phyloP scores from a whole-genome alignment of 352 stramenopile genomes.

The Peronospora tabacina region DNA sequence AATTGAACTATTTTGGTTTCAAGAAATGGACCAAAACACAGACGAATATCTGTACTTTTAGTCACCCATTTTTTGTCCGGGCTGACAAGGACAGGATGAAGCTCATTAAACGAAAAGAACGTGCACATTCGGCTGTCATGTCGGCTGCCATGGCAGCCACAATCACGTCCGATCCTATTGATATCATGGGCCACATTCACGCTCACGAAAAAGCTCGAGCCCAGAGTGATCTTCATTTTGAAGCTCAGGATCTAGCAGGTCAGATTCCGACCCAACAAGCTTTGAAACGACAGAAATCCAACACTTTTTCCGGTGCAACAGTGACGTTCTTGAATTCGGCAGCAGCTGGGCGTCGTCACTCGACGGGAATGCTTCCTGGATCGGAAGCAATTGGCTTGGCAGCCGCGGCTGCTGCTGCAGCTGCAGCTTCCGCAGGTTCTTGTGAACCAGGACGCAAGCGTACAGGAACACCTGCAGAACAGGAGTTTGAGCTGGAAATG shows the following conservation, averaged over 20 bases:
- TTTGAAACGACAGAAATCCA: slow-evolving; percentile 37
- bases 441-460: slow-evolving; percentile 13
- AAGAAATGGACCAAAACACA: slow-evolving; percentile 82
- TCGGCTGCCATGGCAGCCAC: slow-evolving; percentile 9
- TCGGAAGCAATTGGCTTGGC: slow-evolving; percentile 28
- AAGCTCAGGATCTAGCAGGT: slow-evolving; percentile 19
- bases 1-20: slow-evolving; percentile 79
- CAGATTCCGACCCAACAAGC: slow-evolving; percentile 28
- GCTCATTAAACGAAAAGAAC: slow-evolving; percentile 67
- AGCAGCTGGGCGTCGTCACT: slow-evolving; percentile 34
- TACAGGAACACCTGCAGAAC: slow-evolving; percentile 23
- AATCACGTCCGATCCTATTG: slow-evolving; percentile 17
- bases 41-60: slow-evolving; percentile 69
- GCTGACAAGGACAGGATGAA: slow-evolving; percentile 61
- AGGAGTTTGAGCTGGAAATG: slow-evolving; percentile 32
- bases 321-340: slow-evolving; percentile 30
- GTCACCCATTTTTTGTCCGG: slow-evolving; percentile 56
- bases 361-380: slow-evolving; percentile 37
- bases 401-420: slow-evolving; percentile 19
- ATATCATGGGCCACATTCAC: slow-evolving; percentile 13
- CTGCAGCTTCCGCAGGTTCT: slow-evolving; percentile 6
- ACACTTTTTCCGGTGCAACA: slow-evolving; percentile 18
- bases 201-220: slow-evolving; percentile 7
- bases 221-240: slow-evolving; percentile 12
- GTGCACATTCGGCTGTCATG: slow-evolving; percentile 18